A percentile compares a stretch with the other conserved stretches of the same genome.
These are phyloP conservation scores for Mortierella sp. DNA, from an alignment of 371 early-diverging fungal genomes.

Conservation along the genomic window DNA sequence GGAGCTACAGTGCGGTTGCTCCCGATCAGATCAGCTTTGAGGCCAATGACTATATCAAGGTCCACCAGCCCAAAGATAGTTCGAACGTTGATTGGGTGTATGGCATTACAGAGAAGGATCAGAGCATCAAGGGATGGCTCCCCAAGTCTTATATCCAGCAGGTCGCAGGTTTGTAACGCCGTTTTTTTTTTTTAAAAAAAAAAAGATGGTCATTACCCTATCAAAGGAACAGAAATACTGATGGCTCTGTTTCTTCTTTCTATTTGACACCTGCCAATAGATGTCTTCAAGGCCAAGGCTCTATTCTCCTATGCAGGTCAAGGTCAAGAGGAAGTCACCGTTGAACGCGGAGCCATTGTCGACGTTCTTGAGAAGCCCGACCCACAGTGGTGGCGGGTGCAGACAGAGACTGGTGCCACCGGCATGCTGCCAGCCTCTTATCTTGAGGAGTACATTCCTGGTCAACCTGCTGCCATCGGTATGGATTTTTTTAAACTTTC, in stretches of 20 bases:
- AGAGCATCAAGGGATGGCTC: conserved; percentile 30
- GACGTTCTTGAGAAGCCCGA: conserved; percentile 64
- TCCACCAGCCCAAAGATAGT: conserved; percentile 29
- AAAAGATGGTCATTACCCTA: no score
- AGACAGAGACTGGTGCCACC: conserved; percentile 56
- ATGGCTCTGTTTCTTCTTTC: no score
- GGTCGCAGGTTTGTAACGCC: conserved; percentile 31
- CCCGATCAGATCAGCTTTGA: conserved; percentile 37
- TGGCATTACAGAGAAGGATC: conserved; percentile 26
- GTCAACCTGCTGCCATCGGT: conserved; percentile 29
- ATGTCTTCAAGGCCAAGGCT: conserved; percentile 40
- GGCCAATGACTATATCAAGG: conserved; percentile 27
- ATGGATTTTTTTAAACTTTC: not conserved
- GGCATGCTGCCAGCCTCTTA: conserved; percentile 68
- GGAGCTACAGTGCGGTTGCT: conserved; percentile 37
- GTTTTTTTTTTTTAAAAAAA: not conserved
- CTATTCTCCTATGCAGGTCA: conserved; percentile 29
- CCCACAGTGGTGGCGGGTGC: conserved; percentile 72
- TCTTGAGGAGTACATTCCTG: conserved; percentile 57
- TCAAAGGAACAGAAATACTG: no score
- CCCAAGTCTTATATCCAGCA: conserved; percentile 45
- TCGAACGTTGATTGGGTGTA: conserved; percentile 46
- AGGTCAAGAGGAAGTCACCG: conserved; percentile 60
- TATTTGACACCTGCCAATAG: conserved; percentile 11
- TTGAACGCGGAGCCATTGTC: conserved; percentile 63